Base-by-base conservation (phyloP, 2,329 filamentous ascomycete genomes). In the Akanthomyces muscarius region DNA sequence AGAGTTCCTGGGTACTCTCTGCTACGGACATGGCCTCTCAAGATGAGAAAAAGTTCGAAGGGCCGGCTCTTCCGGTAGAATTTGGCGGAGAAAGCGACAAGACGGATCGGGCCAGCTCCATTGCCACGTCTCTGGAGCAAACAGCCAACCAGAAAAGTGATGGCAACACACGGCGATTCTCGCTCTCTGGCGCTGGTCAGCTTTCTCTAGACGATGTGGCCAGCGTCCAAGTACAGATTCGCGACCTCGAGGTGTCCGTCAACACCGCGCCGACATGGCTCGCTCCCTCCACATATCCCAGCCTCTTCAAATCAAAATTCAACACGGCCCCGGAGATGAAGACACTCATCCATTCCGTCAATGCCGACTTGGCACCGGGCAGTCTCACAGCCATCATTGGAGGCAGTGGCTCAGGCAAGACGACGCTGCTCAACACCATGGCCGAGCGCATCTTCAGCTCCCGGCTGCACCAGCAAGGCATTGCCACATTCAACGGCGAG, bases 361-460 rank as follows among this genome's bases (percentile, higher is more conserved):
- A 83, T 66, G 88, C 88, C 2, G 81, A 85, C 28, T 82, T 92
- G 71, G 79, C 80, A 3, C 81, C 84, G 8, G 88, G 89, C 3
- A 88, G 85, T 3, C 74, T 93, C 47, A 91, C 89, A 0, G 89
- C 89, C 10, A 91, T 92, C 60, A 86, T 92, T 63, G 89, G 89
- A 11, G 88, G 89, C 4, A 89, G 86, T 69, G 89, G 89, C 23
- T 89, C 86, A 1, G 89, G 89, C 0, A 92, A 92, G 76, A 90
- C 87, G 4, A 89, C 86, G 0, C 75, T 90, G 63, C 77, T 92
- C 41, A 92, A 91, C 71, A 84, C 86, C 23, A 82, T 92, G 76
- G 87, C 89, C 13, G 85, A 89, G 66, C 83, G 89, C 41, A 85
- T 91, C 72, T 78, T 81, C n/a, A 85, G 83, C 67, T 74, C 78